Evolutionary conservation across 208 protist genomes (phyloP).

Genomic region (Strigomonas culicis): DNA sequence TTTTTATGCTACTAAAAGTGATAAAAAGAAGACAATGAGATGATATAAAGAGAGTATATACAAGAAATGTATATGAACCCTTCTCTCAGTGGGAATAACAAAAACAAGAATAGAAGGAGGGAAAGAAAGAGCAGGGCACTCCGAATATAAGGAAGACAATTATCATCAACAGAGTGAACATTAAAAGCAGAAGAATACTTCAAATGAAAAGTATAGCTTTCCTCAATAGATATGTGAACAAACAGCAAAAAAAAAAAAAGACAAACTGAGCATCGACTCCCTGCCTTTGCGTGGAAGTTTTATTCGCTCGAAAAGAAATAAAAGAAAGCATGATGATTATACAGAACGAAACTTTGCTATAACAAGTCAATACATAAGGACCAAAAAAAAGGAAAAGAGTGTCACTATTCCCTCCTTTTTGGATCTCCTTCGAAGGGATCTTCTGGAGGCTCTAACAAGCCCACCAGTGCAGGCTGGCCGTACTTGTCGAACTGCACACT

Average conservation of each 20-base stretch:
- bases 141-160: no score
- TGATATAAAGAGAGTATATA: neutral
- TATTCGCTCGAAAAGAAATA: neutral
- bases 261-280: neutral
- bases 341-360: neutral
- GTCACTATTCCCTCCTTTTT: no score
- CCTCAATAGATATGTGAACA: no score
- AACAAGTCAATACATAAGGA: conserved; percentile 12
- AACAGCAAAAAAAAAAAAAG: neutral
- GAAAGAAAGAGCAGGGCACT: conserved; percentile 6
- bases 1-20: neutral
- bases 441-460: no score
- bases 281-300: neutral
- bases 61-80: neutral
- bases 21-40: neutral
- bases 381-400: conserved; percentile 9
- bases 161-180: neutral
- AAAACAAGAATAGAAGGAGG: conserved; percentile 11
- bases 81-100: neutral
- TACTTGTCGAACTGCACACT: no score
- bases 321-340: neutral
- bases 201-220: neutral
- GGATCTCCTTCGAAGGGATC: no score
- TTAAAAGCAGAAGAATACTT: neutral
- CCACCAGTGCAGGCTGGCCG: no score